Conservation (phyloP, 768 basidiomycete genomes). For the Russula olivacea region DNA sequence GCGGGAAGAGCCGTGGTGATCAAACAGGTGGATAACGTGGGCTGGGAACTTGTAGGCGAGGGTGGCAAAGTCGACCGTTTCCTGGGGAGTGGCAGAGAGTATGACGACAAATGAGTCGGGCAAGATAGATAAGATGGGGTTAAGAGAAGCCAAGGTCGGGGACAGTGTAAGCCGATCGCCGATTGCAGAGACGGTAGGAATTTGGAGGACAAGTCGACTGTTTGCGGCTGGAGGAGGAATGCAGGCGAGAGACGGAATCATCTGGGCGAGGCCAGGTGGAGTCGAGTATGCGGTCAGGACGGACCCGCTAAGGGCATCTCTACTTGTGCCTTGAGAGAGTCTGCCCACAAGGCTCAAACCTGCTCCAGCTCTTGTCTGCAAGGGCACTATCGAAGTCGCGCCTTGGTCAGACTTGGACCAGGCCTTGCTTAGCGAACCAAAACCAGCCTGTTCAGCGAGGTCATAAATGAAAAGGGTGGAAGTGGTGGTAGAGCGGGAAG, state of each 20-base stretch:
- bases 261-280: slow-evolving; percentile 72
- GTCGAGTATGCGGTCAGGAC: slow-evolving; percentile 78
- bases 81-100: slow-evolving; percentile 79
- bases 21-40: slow-evolving; percentile 87
- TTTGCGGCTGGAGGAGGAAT: slow-evolving; percentile 57
- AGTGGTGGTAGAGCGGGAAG: slow-evolving; percentile 49
- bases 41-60: slow-evolving; percentile 66
- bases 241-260: slow-evolving; percentile 73
- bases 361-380: slow-evolving; percentile 83
- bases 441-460: slow-evolving; percentile 77
- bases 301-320: slow-evolving; percentile 52
- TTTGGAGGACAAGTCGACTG: slow-evolving; percentile 75
- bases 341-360: slow-evolving; percentile 75
- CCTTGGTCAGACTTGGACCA: slow-evolving; percentile 44
- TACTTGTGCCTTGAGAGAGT: slow-evolving; percentile 72
- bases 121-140: slow-evolving; percentile 52
- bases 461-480: slow-evolving; percentile 78
- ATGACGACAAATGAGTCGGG: slow-evolving; percentile 65
- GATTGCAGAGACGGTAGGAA: slow-evolving; percentile 65
- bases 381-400: slow-evolving; percentile 52
- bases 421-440: slow-evolving; percentile 64
- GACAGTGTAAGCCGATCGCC: slow-evolving; percentile 65
- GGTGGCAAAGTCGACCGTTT: slow-evolving; percentile 69
- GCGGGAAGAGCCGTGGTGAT: slow-evolving; percentile 74
- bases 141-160: slow-evolving; percentile 68